Conservation (phyloP, 768 basidiomycete genomes). For the Auricularia cornea region DNA sequence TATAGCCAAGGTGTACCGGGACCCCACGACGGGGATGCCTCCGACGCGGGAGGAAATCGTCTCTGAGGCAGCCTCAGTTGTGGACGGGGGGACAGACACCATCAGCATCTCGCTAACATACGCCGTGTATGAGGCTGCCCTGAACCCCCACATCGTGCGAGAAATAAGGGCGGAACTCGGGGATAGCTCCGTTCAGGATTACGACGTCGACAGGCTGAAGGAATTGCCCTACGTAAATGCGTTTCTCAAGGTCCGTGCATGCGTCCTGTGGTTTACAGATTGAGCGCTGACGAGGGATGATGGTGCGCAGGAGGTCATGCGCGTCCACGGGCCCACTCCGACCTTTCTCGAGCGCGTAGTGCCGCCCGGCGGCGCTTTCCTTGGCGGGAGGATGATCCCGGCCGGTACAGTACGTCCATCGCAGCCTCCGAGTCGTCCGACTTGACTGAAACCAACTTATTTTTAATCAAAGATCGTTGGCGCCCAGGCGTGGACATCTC, state of each 20-base stretch:
- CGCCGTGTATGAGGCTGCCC: conserved; percentile 71
- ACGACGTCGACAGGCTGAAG: conserved; percentile 50
- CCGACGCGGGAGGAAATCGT: neutral
- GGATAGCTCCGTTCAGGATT: conserved; percentile 18
- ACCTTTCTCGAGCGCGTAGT: conserved; percentile 74
- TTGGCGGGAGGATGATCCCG: conserved; percentile 75
- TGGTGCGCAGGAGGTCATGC: conserved; percentile 47
- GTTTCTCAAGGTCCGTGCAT: conserved; percentile 47
- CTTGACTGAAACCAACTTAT: too few relatives aligned
- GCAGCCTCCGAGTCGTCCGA: too few relatives aligned
- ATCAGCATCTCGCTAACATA: conserved; percentile 66
- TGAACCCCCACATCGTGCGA: conserved; percentile 56
- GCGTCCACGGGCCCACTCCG: conserved; percentile 62
- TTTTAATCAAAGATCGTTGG: conserved; percentile 40
- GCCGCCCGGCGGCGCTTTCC: conserved; percentile 56
- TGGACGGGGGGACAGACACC: conserved; percentile 77
- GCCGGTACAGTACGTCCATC: conserved; percentile 50
- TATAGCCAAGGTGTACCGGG: neutral
- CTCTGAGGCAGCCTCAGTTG: neutral
- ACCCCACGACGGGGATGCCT: neutral
- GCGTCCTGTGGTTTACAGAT: too few relatives aligned
- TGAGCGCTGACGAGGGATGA: neutral
- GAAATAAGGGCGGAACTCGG: conserved; percentile 69
- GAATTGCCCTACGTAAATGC: conserved; percentile 39
- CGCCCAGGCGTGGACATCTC: conserved; percentile 83